These are phyloP conservation scores for Phlyctochytrium bullatum DNA, from an alignment of 192 early-diverging fungal genomes.

Conservation along the genomic window DNA sequence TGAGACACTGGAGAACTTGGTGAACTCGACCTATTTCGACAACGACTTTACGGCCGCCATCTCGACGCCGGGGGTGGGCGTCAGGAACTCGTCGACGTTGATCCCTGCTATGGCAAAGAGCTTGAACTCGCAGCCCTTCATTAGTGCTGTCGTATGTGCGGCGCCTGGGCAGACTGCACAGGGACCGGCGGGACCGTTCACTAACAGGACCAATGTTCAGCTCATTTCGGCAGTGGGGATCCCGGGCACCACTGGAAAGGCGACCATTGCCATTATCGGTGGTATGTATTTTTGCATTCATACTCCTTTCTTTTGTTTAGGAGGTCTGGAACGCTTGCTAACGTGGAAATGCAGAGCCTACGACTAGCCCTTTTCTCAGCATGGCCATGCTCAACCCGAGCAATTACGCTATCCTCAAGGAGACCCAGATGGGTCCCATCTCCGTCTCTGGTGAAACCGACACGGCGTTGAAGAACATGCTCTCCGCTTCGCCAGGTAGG, in stretches of 20 bases:
- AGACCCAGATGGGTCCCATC: neutral
- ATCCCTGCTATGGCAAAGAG: neutral
- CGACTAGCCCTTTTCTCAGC: neutral
- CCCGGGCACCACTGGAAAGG: neutral
- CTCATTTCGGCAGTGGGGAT: neutral
- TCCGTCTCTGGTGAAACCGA: neutral
- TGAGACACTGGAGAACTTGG: neutral
- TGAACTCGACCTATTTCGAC: neutral
- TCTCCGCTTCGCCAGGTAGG: neutral
- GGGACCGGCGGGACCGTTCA: neutral
- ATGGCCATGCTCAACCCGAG: neutral
- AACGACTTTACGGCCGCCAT: constrained; percentile 3
- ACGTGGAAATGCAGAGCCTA: neutral
- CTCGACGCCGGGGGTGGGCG: too few species aligned
- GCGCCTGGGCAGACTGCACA: neutral
- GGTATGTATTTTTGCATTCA: too few species aligned
- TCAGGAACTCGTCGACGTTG: neutral
- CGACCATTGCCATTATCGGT: neutral
- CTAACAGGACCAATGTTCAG: constrained; percentile 1
- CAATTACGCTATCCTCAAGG: neutral
- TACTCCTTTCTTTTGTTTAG: too few species aligned
- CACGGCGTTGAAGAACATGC: neutral
- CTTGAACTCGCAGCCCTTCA: neutral
- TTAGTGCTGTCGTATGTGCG: neutral
- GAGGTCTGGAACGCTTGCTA: constrained; percentile 1